These are phyloP conservation scores for Zoysia pacifica DNA, from an alignment of 176 grass and related monocot genomes.

Conservation along the genomic window DNA sequence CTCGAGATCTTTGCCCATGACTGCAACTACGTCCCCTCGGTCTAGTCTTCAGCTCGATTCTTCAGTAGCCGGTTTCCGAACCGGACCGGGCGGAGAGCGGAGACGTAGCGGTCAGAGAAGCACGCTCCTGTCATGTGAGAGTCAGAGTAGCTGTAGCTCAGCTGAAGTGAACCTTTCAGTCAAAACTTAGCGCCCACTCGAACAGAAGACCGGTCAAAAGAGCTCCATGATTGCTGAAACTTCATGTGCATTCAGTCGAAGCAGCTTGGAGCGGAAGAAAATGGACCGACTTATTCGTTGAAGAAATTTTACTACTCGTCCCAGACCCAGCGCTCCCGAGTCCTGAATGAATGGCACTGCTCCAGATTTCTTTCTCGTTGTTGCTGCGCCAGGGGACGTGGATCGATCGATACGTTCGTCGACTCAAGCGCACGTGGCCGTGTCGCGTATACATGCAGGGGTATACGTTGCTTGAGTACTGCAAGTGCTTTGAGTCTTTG, in stretches of 20 bases:
- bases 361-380: not conserved
- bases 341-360: not conserved
- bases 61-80: not conserved
- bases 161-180: conserved; percentile 30
- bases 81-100: not conserved
- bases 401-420: not conserved
- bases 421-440: conserved; percentile 30
- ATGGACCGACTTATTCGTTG: not conserved
- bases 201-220: conserved; percentile 18
- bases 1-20: not conserved
- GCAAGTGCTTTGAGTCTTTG: conserved; percentile 22
- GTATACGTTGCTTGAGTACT: conserved; percentile 31
- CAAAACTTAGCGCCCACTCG: conserved; percentile 39
- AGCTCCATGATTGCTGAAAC: not conserved
- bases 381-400: conserved; percentile 21
- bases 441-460: conserved; percentile 1
- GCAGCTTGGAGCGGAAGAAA: conserved; percentile 36
- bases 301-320: not conserved
- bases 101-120: conserved; percentile 3
- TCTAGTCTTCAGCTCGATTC: not conserved
- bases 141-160: not conserved
- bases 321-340: too few species aligned
- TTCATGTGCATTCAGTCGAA: not conserved
- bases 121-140: not conserved
- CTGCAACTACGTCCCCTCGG: not conserved